These are phyloP conservation scores for Hericium alpestre DNA, from an alignment of 768 basidiomycete species.

Conservation along the genomic window DNA sequence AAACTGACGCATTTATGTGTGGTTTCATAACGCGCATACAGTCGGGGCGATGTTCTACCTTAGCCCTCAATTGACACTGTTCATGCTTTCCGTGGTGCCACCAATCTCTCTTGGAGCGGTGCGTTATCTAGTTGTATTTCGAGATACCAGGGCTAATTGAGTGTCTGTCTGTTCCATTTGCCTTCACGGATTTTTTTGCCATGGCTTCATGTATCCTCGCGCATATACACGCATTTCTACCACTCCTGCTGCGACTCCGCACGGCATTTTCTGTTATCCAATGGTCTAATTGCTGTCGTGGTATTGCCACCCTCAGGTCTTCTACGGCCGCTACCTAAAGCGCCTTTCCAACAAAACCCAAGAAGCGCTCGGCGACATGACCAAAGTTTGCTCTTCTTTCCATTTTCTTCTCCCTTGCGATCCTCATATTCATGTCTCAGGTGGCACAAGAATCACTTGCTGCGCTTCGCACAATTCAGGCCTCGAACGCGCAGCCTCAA, in stretches of 20 bases:
- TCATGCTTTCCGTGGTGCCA: slow-evolving; percentile 91
- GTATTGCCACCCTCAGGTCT: slow-evolving; percentile 46
- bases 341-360: slow-evolving; percentile 86
- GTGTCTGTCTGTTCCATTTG: background rate
- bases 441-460: slow-evolving; percentile 86
- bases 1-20: too few species aligned
- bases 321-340: slow-evolving; percentile 92
- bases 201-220: background rate
- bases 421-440: slow-evolving; percentile 22
- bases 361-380: slow-evolving; percentile 93
- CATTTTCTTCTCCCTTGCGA: background rate
- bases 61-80: slow-evolving; percentile 73
- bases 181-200: background rate
- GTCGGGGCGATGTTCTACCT: slow-evolving; percentile 95
- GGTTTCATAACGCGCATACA: slow-evolving; percentile 15
- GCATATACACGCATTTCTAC: too few species aligned
- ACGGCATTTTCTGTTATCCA: slow-evolving; percentile 17
- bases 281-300: background rate
- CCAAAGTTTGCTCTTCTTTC: slow-evolving; percentile 35
- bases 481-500: slow-evolving; percentile 73
- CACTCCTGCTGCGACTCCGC: too few species aligned
- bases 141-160: background rate
- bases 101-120: slow-evolving; percentile 81
- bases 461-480: slow-evolving; percentile 81
- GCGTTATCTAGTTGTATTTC: slow-evolving; percentile 16